Evolutionary conservation across 805 yeast species (phyloP), one percentile per base, ranked within the genome.

Genomic region (Wickerhamiella azymoides): DNA sequence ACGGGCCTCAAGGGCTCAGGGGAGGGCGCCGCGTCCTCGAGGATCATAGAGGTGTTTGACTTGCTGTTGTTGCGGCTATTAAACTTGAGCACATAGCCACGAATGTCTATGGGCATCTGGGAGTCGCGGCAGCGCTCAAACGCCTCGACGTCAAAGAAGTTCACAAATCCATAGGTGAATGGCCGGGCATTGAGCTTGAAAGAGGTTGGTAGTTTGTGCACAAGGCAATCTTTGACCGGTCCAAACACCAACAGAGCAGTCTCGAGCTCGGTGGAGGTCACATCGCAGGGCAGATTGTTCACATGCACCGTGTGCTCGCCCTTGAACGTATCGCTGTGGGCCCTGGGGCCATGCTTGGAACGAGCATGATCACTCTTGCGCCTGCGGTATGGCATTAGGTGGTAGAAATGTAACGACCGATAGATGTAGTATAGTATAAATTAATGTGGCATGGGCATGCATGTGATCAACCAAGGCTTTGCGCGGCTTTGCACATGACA

Each of bases 81-180:
- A 28, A 41, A 41, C n/a, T 14, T 33, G 17, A 33, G 30, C 9
- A n/a, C 17, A 8, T 25, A 33, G 19, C 44, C 44, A 10, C 44
- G 25, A 24, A 41, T 33, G 28, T 32, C 38, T 16, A 41, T 41
- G 26, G 38, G 14, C 16, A 41, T 33, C 16, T 27, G 26, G 10
- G 44, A 41, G 24, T 33, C 35, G 25, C 24, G 36, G 24, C 44
- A 41, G 28, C 44, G 44, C 27, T 2, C 10, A 9, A 24, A 21
- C n/a, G 33, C 45, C 19, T 17, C 36, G 13, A 19, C 36, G 27
- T 36, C 24, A 4, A 19, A 25, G 18, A 42, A 42, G 40, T 42
- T 42, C 2, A 36, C 40, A 19, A 42, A 42, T 5, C 36, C 45
- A 18, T 21, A 42, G n/a, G 45, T 42, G 21, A 26, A 42, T 11